A percentile compares a stretch with the other conserved stretches of the same genome.
Evolutionary conservation across 805 yeast genomes (phyloP).

Genomic region (Zygoascus bituminiphila): DNA sequence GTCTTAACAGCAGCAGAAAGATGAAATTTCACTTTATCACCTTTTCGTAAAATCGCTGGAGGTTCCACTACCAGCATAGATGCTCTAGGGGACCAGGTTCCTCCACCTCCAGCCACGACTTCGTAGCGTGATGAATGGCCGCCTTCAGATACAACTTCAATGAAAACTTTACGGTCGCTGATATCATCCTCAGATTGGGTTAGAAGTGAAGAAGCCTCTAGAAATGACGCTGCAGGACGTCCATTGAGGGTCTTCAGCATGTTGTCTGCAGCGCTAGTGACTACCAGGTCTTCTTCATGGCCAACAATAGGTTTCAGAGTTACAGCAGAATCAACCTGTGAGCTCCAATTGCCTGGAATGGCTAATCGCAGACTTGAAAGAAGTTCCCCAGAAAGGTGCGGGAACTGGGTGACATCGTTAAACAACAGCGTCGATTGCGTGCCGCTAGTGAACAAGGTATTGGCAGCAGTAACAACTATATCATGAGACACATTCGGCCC

Average conservation of each 20-base stretch:
- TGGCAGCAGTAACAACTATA: constrained; percentile 26
- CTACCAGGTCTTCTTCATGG: constrained; percentile 27
- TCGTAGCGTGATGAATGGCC: constrained; percentile 32
- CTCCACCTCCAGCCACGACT: constrained; percentile 70
- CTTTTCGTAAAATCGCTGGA: constrained; percentile 38
- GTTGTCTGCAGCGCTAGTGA: constrained; percentile 49
- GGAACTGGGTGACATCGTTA: neutral
- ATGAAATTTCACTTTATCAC: constrained; percentile 40
- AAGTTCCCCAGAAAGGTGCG: constrained; percentile 1
- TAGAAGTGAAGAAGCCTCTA: constrained; percentile 32
- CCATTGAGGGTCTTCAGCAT: constrained; percentile 49
- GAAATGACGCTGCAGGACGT: constrained; percentile 47
- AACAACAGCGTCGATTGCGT: constrained; percentile 13
- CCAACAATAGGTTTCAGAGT: constrained; percentile 10
- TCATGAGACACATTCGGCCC: constrained; percentile 6
- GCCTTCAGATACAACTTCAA: constrained; percentile 7
- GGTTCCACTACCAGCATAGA: constrained; percentile 60
- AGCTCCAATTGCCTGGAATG: constrained; percentile 1
- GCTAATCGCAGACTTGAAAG: constrained; percentile 6
- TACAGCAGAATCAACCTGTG: neutral
- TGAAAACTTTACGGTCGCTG: constrained; percentile 15
- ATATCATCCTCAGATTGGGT: constrained; percentile 13
- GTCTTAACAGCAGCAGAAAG: constrained; percentile 12
- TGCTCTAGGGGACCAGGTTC: constrained; percentile 67
- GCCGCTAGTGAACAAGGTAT: constrained; percentile 27